Percentiles rank a stretch among this genome's conserved stretches.
phyloP scores from a whole-genome alignment of 306 rosid species.

The Rosa persica region DNA sequence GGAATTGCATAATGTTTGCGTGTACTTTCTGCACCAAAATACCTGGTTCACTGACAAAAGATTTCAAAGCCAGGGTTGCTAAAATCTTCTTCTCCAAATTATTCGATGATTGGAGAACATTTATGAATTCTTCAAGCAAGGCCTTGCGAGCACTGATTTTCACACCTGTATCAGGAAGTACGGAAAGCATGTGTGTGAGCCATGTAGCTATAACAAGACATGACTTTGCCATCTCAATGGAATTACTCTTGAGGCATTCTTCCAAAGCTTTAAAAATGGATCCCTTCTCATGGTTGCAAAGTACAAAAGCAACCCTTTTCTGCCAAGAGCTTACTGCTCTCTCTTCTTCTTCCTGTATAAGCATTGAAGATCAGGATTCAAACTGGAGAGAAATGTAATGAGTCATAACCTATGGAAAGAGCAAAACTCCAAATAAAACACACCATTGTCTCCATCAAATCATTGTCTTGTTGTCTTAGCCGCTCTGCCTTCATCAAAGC shows the following conservation, averaged over 20 bases:
- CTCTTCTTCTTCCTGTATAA: constrained; percentile 77
- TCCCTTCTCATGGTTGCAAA: constrained; percentile 85
- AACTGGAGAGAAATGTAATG: constrained; percentile 12
- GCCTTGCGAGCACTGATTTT: constrained; percentile 60
- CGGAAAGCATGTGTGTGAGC: constrained; percentile 81
- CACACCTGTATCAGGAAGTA: constrained; percentile 83
- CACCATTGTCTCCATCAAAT: constrained; percentile 67
- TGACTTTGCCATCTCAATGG: constrained; percentile 64
- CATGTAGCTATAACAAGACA: constrained; percentile 84
- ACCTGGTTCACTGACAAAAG: constrained; percentile 69
- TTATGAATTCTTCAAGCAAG: constrained; percentile 71
- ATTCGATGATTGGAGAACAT: constrained; percentile 69
- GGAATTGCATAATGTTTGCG: not conserved
- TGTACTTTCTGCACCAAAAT: not conserved
- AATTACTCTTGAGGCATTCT: constrained; percentile 74
- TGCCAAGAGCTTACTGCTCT: constrained; percentile 69
- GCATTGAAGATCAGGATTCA: constrained; percentile 18
- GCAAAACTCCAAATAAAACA: constrained; percentile 22
- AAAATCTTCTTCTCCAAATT: constrained; percentile 76
- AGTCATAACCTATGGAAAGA: constrained; percentile 24
- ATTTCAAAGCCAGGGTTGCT: constrained; percentile 71
- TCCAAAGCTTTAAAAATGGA: constrained; percentile 80
- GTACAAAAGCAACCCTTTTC: constrained; percentile 70
- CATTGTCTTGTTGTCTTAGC: constrained; percentile 41
- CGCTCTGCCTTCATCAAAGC: constrained; percentile 63